Conservation (phyloP, 2,329 filamentous ascomycete species). For the Microdochium bolleyi region DNA sequence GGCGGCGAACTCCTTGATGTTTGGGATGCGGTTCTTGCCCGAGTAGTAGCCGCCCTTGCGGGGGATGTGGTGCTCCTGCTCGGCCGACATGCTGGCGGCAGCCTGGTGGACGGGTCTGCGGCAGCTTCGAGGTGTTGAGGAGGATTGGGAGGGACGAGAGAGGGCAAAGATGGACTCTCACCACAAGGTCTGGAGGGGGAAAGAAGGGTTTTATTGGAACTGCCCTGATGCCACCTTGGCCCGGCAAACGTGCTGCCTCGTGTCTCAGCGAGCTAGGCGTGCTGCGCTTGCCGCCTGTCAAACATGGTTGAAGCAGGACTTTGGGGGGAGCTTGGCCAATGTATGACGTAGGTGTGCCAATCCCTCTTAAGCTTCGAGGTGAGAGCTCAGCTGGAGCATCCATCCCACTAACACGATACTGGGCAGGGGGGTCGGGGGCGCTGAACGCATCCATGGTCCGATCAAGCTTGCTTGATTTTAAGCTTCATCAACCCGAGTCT, state of each 20-base stretch:
- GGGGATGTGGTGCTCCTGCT: slow-evolving; percentile 16
- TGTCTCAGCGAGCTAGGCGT: neutral
- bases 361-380: neutral
- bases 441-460: too few species aligned
- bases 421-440: too few species aligned
- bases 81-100: slow-evolving; percentile 14
- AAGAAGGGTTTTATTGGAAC: too few species aligned
- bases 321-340: slow-evolving; percentile 1
- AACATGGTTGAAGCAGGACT: slow-evolving; percentile 2
- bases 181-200: too few species aligned
- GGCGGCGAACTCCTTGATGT: slow-evolving; percentile 76
- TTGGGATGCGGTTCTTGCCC: slow-evolving; percentile 76
- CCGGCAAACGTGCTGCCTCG: too few species aligned
- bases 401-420: too few species aligned
- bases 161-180: neutral
- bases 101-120: neutral
- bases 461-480: too few species aligned
- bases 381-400: too few species aligned
- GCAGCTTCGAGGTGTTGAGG: neutral
- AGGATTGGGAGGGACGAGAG: neutral
- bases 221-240: too few species aligned
- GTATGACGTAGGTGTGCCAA: slow-evolving; percentile 9
- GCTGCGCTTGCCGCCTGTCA: neutral
- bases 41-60: slow-evolving; percentile 56
- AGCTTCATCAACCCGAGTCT: too few species aligned